Evolutionary conservation across 805 yeast genomes (phyloP).

Genomic region (Isabelozyma rhagii): DNA sequence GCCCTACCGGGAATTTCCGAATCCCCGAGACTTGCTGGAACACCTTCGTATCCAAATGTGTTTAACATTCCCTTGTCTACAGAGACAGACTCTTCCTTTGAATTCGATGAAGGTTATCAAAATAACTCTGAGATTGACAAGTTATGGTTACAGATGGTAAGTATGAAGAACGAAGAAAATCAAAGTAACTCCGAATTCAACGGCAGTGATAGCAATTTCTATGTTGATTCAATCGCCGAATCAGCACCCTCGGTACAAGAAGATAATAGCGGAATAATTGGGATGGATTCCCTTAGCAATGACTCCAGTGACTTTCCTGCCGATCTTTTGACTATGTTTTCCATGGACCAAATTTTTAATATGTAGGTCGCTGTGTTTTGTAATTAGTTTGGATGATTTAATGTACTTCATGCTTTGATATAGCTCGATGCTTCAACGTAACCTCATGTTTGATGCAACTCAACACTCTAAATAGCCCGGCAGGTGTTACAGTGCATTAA

Average conservation of each 20-base stretch:
- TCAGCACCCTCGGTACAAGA: no score
- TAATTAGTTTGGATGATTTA: no score
- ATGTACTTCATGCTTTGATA: no score
- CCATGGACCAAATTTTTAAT: background rate
- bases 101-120: conserved; percentile 12
- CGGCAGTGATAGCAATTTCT: background rate
- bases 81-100: background rate
- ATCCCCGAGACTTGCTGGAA: background rate
- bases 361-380: background rate
- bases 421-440: no score
- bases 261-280: background rate
- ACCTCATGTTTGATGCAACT: no score
- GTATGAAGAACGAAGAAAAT: conserved; percentile 12
- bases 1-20: background rate
- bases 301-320: background rate
- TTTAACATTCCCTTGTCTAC: background rate
- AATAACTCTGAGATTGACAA: conserved; percentile 32
- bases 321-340: background rate
- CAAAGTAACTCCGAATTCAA: background rate
- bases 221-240: background rate
- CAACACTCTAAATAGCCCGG: no score
- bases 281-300: background rate
- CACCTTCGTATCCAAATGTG: background rate
- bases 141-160: conserved; percentile 32
- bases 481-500: no score